Base-by-base conservation (phyloP, 2,329 filamentous ascomycete genomes). In the Falciphora oryzae region DNA sequence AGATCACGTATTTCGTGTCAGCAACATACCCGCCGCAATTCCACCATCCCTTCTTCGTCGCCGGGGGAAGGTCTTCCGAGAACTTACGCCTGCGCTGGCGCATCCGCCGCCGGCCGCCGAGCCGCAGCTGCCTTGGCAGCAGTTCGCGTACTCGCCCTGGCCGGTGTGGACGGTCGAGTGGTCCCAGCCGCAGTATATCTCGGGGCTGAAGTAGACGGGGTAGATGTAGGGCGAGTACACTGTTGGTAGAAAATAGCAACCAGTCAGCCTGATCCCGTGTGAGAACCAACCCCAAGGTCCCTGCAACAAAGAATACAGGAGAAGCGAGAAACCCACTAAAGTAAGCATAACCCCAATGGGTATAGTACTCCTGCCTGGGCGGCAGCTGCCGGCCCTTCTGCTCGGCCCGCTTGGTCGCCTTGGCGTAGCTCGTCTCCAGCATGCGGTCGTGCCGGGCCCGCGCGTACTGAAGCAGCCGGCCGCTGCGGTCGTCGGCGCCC, bases 401-500 rank as follows among this genome's bases (percentile, higher is more conserved):
- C 65, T 76, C 74, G 0, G 84, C 83, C 1, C 84, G 78, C 58
- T 76, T 78, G 25, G 74, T 73, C 0, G 84, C 84, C 66, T 82
- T 83, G 31, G 77, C 74, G 72, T 91, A 91, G 38, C 84, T 82
- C 4, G 75, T 75, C 32, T 89, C 84, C 0, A 84, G 72, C 0
- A 76, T 76, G 11, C 63, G 66, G 29, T 73, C 65, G 66, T 78
- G 74, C 10, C 68, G 16, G 58, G 28, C 28, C 27, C 29, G 58
- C 14, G 31, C 31, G 27, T 31, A 5, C 27, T 25, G 14, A 27
- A 58, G 57, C 4, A 58, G 14, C 14, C 14, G n/a, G 4, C 22
- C 29, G 16, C 27, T 6, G 5, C 29, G 27, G 27, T 64, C 25
- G 29, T 65, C 62, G 16, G 4, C 2, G 44, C 22, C 44, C 13